Evolutionary conservation across 116 monocot species (phyloP).

Genomic region (Papilionanthe hybrid): DNA sequence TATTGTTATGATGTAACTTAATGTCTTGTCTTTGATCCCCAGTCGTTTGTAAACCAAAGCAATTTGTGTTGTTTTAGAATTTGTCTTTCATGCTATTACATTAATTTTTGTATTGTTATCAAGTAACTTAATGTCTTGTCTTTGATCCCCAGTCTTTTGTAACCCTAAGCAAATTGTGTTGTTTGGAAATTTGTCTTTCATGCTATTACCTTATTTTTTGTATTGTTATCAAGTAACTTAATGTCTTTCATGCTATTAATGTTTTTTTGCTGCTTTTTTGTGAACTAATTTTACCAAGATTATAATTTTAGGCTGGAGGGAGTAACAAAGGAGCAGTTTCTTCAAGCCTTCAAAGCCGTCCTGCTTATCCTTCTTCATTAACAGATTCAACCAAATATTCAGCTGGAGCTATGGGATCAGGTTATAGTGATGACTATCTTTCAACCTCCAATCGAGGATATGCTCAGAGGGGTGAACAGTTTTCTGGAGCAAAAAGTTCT

Average conservation of each 20-base stretch:
- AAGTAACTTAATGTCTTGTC: too few relatives aligned
- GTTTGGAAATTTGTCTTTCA: not conserved
- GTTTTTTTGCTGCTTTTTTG: not conserved
- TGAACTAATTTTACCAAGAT: not conserved
- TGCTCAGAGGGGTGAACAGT: slow-evolving; percentile 61
- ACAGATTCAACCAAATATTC: slow-evolving; percentile 60
- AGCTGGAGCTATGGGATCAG: slow-evolving; percentile 47
- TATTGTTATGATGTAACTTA: too few relatives aligned
- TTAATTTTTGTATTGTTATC: not conserved
- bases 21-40: too few relatives aligned
- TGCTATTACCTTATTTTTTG: not conserved
- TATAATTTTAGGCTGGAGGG: slow-evolving; percentile 31
- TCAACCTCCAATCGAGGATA: slow-evolving; percentile 46
- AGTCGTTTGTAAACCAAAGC: not conserved
- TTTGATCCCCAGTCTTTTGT: too few relatives aligned
- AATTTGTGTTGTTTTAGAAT: not conserved
- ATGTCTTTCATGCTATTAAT: not conserved
- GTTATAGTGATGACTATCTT: slow-evolving; percentile 60
- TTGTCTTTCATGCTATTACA: not conserved
- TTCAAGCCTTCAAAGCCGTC: slow-evolving; percentile 39
- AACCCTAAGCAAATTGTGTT: not conserved
- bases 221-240: not conserved
- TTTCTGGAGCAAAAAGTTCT: slow-evolving; percentile 28
- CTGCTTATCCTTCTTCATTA: slow-evolving; percentile 34
- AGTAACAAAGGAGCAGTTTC: slow-evolving; percentile 46